A percentile compares a stretch with the other conserved stretches of the same genome.
Evolutionary conservation across 2,329 filamentous ascomycete species (phyloP).

Genomic region (Diaporthe ampelina): DNA sequence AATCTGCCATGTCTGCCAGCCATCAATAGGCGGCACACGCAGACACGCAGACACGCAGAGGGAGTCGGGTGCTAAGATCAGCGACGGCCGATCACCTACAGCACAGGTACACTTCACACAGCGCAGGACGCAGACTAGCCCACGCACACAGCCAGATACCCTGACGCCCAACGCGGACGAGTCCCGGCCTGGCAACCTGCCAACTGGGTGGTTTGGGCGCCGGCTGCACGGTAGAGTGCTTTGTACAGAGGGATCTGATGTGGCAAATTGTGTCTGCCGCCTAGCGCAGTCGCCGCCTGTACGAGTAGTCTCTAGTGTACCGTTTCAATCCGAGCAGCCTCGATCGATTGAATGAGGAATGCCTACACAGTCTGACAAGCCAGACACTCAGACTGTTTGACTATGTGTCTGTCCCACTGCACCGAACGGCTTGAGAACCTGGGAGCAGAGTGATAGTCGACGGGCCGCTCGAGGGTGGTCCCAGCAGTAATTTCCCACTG

Average conservation of each 20-base stretch:
- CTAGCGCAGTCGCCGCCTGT: background rate
- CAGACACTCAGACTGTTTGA: background rate
- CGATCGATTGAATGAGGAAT: background rate
- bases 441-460: slow-evolving; percentile 16
- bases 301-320: background rate
- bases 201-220: background rate
- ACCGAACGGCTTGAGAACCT: background rate
- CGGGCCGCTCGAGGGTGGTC: slow-evolving; percentile 24
- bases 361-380: slow-evolving; percentile 2
- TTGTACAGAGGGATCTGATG: background rate
- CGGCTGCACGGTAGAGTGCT: background rate
- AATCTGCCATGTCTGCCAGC: slow-evolving; percentile 12
- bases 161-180: too few relatives aligned
- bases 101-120: background rate
- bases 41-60: background rate
- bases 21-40: background rate
- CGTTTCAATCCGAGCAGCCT: slow-evolving; percentile 9
- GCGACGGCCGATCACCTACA: background rate
- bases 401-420: background rate
- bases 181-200: too few relatives aligned
- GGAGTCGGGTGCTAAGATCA: slow-evolving; percentile 3
- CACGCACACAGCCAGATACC: background rate
- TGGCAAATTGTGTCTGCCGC: slow-evolving; percentile 32
- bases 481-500: background rate
- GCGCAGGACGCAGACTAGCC: too few relatives aligned